These are phyloP conservation scores for Neolentinus lepideus DNA, from an alignment of 1,284 basidiomycete species.

Conservation along the genomic window DNA sequence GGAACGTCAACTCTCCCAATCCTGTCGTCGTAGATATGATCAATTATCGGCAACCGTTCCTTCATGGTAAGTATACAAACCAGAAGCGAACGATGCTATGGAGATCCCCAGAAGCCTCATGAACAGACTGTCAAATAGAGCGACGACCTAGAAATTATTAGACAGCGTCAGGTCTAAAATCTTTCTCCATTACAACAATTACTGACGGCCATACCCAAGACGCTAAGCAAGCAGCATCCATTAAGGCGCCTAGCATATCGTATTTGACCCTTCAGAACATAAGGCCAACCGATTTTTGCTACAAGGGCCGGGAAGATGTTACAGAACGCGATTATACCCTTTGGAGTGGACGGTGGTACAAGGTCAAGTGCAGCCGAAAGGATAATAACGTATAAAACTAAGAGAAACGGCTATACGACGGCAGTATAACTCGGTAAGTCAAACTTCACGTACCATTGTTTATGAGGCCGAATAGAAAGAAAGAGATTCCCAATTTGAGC, in stretches of 20 bases:
- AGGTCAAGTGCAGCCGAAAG: constrained; percentile 93
- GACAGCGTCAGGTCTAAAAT: neutral
- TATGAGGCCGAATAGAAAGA: constrained; percentile 52
- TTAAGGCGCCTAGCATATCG: constrained; percentile 70
- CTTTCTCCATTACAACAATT: neutral
- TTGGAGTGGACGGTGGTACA: constrained; percentile 84
- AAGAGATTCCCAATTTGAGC: constrained; percentile 28
- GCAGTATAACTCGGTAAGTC: neutral
- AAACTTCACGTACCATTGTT: constrained; percentile 39
- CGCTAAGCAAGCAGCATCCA: constrained; percentile 70
- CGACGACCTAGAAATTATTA: constrained; percentile 62
- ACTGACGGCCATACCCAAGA: constrained; percentile 75
- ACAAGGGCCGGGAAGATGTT: constrained; percentile 79
- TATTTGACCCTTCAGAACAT: constrained; percentile 78
- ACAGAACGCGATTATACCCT: constrained; percentile 91
- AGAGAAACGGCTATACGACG: neutral
- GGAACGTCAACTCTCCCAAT: constrained; percentile 90
- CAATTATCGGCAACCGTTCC: neutral
- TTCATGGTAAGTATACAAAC: constrained; percentile 26
- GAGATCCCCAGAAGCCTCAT: constrained; percentile 83
- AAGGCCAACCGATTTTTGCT: constrained; percentile 93
- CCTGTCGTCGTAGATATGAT: constrained; percentile 31
- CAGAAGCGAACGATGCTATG: constrained; percentile 87
- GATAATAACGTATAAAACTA: constrained; percentile 95
- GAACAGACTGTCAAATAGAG: constrained; percentile 60